A percentile compares a stretch with the other conserved stretches of the same genome.
phyloP scores from a whole-genome alignment of 1,139 yeast genomes.

The Petasospora rhodanensis region DNA sequence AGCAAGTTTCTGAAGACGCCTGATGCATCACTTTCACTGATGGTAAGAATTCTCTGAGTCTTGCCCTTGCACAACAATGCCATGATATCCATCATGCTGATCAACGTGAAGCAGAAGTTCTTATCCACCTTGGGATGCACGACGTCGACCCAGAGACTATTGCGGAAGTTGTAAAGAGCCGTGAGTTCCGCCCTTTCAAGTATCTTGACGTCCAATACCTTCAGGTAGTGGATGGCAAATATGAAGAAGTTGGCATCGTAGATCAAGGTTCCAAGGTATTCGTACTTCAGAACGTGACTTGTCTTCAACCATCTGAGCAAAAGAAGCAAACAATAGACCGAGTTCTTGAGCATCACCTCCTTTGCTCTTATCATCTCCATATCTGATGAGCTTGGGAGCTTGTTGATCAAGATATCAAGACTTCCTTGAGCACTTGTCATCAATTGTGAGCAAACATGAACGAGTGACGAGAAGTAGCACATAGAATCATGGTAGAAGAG shows the following conservation, averaged over 20 bases:
- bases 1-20: slow-evolving; percentile 39
- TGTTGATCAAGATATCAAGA: slow-evolving; percentile 18
- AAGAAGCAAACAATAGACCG: slow-evolving; percentile 48
- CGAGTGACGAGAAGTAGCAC: slow-evolving; percentile 55
- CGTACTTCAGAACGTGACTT: slow-evolving; percentile 74
- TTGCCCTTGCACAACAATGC: slow-evolving; percentile 44
- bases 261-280: slow-evolving; percentile 64
- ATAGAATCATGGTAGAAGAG: slow-evolving; percentile 49
- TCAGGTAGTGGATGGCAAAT: slow-evolving; percentile 36
- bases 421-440: slow-evolving; percentile 45
- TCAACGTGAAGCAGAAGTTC: slow-evolving; percentile 37
- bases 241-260: slow-evolving; percentile 68
- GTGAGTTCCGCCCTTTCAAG: slow-evolving; percentile 36
- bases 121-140: slow-evolving; percentile 25
- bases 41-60: slow-evolving; percentile 49
- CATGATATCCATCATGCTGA: slow-evolving; percentile 41
- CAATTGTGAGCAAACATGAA: slow-evolving; percentile 59
- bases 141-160: slow-evolving; percentile 41
- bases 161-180: slow-evolving; percentile 34
- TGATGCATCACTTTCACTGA: slow-evolving; percentile 54
- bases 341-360: slow-evolving; percentile 61
- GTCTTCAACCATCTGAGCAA: slow-evolving; percentile 74
- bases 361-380: slow-evolving; percentile 56
- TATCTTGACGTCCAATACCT: slow-evolving; percentile 32
- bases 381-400: slow-evolving; percentile 6